A percentile compares a stretch with the other conserved stretches of the same genome.
phyloP scores from a whole-genome alignment of 495 filamentous ascomycete species.

The Lasiosphaeria miniovina region DNA sequence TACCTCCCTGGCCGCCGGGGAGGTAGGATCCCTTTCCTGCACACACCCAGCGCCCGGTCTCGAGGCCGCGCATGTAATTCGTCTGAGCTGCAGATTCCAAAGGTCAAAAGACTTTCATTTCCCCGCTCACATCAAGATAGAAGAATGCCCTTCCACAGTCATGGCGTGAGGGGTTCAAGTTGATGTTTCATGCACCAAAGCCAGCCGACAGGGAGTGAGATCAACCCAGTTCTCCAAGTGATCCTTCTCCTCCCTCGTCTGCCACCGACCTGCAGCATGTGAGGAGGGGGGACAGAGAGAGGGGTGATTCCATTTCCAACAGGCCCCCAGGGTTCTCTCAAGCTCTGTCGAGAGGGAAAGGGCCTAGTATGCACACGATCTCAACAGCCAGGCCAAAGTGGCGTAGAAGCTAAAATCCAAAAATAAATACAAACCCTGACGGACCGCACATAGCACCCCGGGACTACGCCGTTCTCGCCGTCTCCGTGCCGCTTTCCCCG shows the following conservation, averaged over 20 bases:
- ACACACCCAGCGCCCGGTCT: too few species aligned
- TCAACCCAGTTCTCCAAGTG: not conserved
- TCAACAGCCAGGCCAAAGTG: not conserved
- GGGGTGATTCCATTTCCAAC: not conserved
- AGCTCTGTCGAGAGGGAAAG: not conserved
- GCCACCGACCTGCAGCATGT: conserved; percentile 1
- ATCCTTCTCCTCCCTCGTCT: not conserved
- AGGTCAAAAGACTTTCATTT: too few species aligned
- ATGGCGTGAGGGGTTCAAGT: not conserved
- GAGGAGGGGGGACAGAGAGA: not conserved
- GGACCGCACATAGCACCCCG: not conserved
- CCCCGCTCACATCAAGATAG: not conserved
- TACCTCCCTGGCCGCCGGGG: too few species aligned
- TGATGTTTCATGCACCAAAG: not conserved
- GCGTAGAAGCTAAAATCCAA: conserved; percentile 3
- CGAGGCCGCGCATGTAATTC: too few species aligned
- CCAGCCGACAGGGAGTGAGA: not conserved
- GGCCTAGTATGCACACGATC: not conserved
- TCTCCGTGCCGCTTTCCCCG: not conserved
- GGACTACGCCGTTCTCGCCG: not conserved
- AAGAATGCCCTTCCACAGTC: not conserved
- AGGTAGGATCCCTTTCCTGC: too few species aligned
- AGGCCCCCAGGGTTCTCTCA: not conserved
- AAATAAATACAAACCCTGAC: conserved; percentile 1
- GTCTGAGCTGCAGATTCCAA: too few species aligned